Conservation (phyloP, 345 rosid species). For the Lepidium sativum region DNA sequence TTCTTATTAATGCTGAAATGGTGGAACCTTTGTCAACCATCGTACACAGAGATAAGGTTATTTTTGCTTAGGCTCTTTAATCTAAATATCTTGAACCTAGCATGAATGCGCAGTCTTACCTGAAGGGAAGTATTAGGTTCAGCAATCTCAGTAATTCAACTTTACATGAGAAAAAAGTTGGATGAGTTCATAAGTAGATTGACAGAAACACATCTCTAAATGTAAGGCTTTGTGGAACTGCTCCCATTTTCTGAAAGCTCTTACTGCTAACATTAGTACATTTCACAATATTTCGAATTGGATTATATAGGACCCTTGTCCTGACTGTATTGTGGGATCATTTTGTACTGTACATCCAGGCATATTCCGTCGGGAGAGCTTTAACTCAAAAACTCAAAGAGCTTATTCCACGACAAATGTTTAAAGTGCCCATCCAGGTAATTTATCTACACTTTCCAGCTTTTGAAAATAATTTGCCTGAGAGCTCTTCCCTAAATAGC, state of each 20-base stretch:
- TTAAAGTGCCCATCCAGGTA: constrained; percentile 98
- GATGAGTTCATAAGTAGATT: background rate
- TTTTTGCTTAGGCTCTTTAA: background rate
- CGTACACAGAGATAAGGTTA: constrained; percentile 91
- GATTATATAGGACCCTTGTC: background rate
- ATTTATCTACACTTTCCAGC: constrained; percentile 7
- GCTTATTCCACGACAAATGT: constrained; percentile 97
- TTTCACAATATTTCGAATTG: background rate
- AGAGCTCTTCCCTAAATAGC: background rate
- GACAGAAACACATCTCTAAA: background rate
- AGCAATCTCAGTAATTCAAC: background rate
- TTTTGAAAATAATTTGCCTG: background rate
- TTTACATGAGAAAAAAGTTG: background rate
- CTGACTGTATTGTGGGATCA: constrained; percentile 5
- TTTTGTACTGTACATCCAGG: constrained; percentile 43
- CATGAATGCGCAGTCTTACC: background rate
- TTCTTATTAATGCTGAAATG: constrained; percentile 70
- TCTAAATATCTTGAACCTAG: background rate
- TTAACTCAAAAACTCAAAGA: constrained; percentile 92
- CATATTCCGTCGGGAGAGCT: constrained; percentile 90
- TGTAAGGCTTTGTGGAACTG: constrained; percentile 1
- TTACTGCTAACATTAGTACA: background rate
- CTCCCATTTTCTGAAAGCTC: background rate
- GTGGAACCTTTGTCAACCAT: constrained; percentile 93
- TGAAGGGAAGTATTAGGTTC: background rate